Base-by-base conservation (phyloP, 2,329 filamentous ascomycete genomes). In the Cercospora nicotianae region DNA sequence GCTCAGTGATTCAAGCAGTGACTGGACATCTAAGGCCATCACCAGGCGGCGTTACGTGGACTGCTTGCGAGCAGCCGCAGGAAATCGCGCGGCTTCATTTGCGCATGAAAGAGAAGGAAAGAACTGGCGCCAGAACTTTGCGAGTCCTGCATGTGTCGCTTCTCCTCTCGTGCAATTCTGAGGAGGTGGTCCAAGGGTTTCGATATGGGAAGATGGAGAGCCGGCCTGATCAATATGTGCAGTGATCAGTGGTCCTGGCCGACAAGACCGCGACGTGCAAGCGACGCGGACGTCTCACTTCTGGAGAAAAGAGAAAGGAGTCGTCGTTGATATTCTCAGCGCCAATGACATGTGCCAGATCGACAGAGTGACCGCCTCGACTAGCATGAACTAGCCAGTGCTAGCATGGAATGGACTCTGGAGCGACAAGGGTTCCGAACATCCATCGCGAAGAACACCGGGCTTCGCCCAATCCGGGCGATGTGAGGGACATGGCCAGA, bases 21-120 rank as follows among this genome's bases (percentile, higher is more conserved):
- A 18, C 26, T 42, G 53, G 6, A 67, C 23, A 55, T 67, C 58
- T 12, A 59, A 5, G 23, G 53, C 62, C 62, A 64, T 64, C 28
- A 28, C 30, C 18, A 3, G 20, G 28, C 55, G 7, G 55, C n/a
- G 30, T 28, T 36, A 58, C 20, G 51, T 58, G 28, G 45, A 28
- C 23, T 51, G n/a, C 28, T 30, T 20, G 42, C 28, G 48, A 31
- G 45, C 42, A 55, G 61, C 48, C 26, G 61, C 51, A 57, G 45
- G 20, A 16, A 3, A 33, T 28, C 30, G 51, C 48, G 62, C 20
- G 4, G 51, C 51, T 64, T 64, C 51, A 58, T 64, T 23, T 59
- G 55, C 55, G 55, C 55, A 59, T 59, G 55, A 23, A 59, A 36
- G 55, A n/a, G 8, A 12, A 36, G 31, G 16, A 31, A 59, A 12